phyloP scores from a whole-genome alignment of 352 stramenopile species.

The Phytophthora ohioensis region DNA sequence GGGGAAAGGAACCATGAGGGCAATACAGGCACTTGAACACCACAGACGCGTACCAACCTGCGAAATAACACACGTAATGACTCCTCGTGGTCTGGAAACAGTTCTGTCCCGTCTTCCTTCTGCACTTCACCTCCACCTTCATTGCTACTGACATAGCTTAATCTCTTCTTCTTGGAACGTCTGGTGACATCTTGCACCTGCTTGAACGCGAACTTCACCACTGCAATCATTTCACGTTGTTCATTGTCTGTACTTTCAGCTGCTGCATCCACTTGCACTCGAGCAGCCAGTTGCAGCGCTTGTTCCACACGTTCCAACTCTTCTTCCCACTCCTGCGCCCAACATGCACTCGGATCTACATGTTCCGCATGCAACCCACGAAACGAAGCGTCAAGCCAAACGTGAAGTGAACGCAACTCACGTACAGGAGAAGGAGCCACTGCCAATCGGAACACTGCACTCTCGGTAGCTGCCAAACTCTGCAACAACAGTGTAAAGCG shows the following conservation, averaged over 20 bases:
- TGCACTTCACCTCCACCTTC: conserved; percentile 4
- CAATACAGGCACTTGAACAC: conserved; percentile 52
- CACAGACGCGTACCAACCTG: conserved; percentile 53
- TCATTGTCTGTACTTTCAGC: conserved; percentile 31
- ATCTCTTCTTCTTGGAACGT: conserved; percentile 29
- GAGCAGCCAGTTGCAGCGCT: conserved; percentile 45
- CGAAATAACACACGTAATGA: conserved; percentile 57
- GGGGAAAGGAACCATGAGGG: conserved; percentile 65
- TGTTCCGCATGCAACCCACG: conserved; percentile 48
- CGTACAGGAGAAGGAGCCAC: conserved; percentile 43
- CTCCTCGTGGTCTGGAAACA: conserved; percentile 52
- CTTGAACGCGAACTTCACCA: conserved; percentile 64
- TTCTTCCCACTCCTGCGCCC: conserved; percentile 59
- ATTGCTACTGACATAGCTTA: conserved; percentile 27
- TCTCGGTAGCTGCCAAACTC: conserved; percentile 35
- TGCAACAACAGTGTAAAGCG: conserved; percentile 45
- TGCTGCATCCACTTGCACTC: conserved; percentile 35
- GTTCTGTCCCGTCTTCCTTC: conserved; percentile 23
- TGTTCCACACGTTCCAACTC: conserved; percentile 56
- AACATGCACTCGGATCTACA: conserved; percentile 53
- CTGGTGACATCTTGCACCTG: conserved; percentile 37
- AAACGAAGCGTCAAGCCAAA: conserved; percentile 50
- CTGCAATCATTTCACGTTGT: conserved; percentile 53
- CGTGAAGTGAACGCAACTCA: conserved; percentile 49
- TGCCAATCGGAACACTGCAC: conserved; percentile 46